Base-by-base conservation (phyloP, 1,139 yeast genomes). In the Pichia sp. region DNA sequence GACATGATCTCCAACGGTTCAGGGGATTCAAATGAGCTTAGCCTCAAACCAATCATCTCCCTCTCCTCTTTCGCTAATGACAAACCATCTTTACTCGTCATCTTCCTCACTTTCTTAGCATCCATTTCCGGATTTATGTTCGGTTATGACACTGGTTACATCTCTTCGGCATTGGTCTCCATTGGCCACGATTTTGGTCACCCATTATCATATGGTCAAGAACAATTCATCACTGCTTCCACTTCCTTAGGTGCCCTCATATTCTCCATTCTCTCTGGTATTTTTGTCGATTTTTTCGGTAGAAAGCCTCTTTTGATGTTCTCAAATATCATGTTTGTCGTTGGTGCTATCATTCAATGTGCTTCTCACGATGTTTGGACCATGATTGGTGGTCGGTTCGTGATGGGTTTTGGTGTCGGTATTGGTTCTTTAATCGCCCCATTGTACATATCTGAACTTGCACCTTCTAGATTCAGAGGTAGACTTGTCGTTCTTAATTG, bases 381-480 rank as follows among this genome's bases (percentile, higher is more conserved):
- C 30, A 88, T 91, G 96, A 79, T 85, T 48, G 77, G 64, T 9
- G 98, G 97, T 27, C 72, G 97, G 56, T 81, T 88, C 49, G 66
- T 88, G 34, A 83, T 88, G 78, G 98, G 98, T 17, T 82, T 84
- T 63, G 98, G 95, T 48, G 96, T 88, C 19, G 98, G 98, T 46
- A 73, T 85, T 41, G 97, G 96, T 0, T 85, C 96, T 4, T 67
- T 88, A 37, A 79, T 86, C 38, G 85, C 96, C 14, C 97, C 97
- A 2, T 66, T 88, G 41, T 87, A 85, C 70, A 83, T 88, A 48
- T 72, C 88, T 39, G 98, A 88, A 60, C 72, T 88, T 54, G 94
- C 96, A 1, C 97, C 98, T 16, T 76, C 95, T 14, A 74, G 78
- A 56, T 86, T 83, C 58, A 72, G 98, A 56, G 98, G 98, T 35